These are phyloP conservation scores for Lunularia cruciata DNA, from an alignment of 225 moss, liverwort and hornwort species.

Conservation along the genomic window DNA sequence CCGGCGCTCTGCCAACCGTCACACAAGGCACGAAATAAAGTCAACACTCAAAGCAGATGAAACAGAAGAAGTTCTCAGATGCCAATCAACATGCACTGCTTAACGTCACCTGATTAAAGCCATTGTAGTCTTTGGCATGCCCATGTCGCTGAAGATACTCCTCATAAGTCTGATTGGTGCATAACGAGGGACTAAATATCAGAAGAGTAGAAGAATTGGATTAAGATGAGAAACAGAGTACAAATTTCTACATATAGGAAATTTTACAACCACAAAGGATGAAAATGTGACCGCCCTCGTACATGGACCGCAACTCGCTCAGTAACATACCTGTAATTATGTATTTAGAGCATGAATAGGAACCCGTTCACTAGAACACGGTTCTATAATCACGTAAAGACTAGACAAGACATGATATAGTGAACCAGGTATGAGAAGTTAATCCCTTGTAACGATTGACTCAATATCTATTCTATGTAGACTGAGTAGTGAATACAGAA, in stretches of 20 bases:
- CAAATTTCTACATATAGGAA: background rate
- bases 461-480: too few relatives aligned
- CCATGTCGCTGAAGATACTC: conserved; percentile 95
- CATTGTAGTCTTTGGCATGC: conserved; percentile 59
- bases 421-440: too few relatives aligned
- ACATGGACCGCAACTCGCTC: too few relatives aligned
- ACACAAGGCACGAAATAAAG: background rate
- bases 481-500: too few relatives aligned
- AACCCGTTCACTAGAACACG: too few relatives aligned
- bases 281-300: too few relatives aligned
- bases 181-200: background rate
- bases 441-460: too few relatives aligned
- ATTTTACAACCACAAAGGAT: background rate
- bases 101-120: conserved; percentile 73
- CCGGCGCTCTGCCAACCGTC: conserved; percentile 29
- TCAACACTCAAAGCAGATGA: background rate
- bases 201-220: background rate
- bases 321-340: too few relatives aligned
- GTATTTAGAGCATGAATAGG: too few relatives aligned
- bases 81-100: background rate
- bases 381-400: too few relatives aligned
- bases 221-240: too few relatives aligned
- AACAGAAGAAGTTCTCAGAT: background rate
- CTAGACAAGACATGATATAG: too few relatives aligned
- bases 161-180: conserved; percentile 79